Evolutionary conservation across 2,329 filamentous ascomycete genomes (phyloP), one percentile per base, ranked within the genome.

Genomic region (Lachnellula willkommii): DNA sequence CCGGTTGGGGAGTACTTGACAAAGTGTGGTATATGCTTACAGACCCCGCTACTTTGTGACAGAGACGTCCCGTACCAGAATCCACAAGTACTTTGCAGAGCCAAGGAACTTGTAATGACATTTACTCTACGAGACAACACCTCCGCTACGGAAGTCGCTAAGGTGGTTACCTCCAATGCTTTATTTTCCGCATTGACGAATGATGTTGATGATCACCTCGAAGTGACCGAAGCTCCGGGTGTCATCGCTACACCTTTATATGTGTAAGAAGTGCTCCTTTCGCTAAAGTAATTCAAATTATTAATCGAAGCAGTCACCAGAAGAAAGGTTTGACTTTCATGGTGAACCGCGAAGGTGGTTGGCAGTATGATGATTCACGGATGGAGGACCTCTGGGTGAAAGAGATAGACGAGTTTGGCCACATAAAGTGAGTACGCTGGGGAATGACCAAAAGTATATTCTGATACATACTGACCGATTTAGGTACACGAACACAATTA

Each of bases 401-500:
- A 47, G 50, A 53, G 20, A 40, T 50, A 62, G 69, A 64, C 40
- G 64, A 47, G 61, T 68, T 58, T 51, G 66, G 60, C 59, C 66
- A 67, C 63, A 65, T 54, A 49, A 66, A 52, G 53, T 76, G 71
- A 50, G 66, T 68, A 0, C 5, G 9, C 1, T 8, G 9, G 28
- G 28, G 9, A 12, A 32, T 4, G 3, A 32, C 3, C 28, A 12
- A 12, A 32, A 9, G 28, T 32, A 9, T 9, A 43, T 5, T 7
- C 74, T 77, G 56, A 60, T 58, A 15, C 72, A 79, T 50, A 79
- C 75, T 1, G 72, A 69, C 8, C 63, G 4, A 4, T 32, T 60
- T 1, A 68, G 79, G 17, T 95, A 87, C 69, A 82, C 85, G 63
- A 92, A 96, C 63, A 83, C 95, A 55, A 90, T 96, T 64, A 95